Conservation (phyloP, 257 asterid genomes). For the Gentiana straminea region DNA sequence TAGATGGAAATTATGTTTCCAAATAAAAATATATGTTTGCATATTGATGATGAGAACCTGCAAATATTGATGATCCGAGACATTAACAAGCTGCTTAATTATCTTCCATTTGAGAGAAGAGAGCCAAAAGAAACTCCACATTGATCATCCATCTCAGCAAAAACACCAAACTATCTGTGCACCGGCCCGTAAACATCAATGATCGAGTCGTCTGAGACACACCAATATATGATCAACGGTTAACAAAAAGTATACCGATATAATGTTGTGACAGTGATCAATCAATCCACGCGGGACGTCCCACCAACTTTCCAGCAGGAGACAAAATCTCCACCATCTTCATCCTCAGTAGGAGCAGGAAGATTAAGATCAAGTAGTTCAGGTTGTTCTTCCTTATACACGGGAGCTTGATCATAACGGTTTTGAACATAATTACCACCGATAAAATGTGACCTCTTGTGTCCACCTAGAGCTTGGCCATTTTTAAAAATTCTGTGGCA, state of each 20-base stretch:
- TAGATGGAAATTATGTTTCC: too few relatives aligned
- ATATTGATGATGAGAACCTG: too few relatives aligned
- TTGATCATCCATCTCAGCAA: constrained; percentile 4
- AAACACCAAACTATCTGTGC: constrained; percentile 7
- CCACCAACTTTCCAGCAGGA: constrained; percentile 26
- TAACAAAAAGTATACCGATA: constrained; percentile 1
- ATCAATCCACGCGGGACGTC: constrained; percentile 3
- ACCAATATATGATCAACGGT: neutral
- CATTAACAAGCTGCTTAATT: too few relatives aligned
- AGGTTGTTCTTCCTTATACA: constrained; percentile 28
- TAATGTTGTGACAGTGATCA: constrained; percentile 7
- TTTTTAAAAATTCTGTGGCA: constrained; percentile 74
- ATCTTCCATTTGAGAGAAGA: constrained; percentile 9
- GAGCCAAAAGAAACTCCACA: constrained; percentile 6
- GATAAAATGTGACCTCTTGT: constrained; percentile 80
- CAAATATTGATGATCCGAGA: too few relatives aligned
- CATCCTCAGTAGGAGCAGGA: constrained; percentile 72
- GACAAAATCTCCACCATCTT: constrained; percentile 26
- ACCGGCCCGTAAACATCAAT: constrained; percentile 6
- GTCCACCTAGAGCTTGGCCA: constrained; percentile 97
- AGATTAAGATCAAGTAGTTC: constrained; percentile 78
- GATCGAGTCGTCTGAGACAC: too few relatives aligned
- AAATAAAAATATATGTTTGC: too few relatives aligned
- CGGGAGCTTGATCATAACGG: constrained; percentile 19
- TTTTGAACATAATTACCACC: constrained; percentile 29